Base-by-base conservation (phyloP, 208 protist species). In the Leishmania tropica region DNA sequence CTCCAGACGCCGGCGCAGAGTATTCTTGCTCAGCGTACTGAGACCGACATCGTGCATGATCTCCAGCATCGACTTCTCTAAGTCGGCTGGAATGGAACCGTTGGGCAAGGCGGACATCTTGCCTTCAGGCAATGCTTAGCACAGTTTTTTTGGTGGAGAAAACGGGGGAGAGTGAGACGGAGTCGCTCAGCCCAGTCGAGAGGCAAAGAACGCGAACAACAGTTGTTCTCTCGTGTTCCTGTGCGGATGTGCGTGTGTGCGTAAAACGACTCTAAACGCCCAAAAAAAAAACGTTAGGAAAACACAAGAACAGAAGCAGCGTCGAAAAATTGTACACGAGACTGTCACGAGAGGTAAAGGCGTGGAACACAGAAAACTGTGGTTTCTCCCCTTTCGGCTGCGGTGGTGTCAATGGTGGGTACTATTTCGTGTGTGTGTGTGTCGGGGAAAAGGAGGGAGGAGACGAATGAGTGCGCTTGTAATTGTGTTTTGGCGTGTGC, bases 41-140 rank as follows among this genome's bases (percentile, higher is more conserved):
- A 96, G 85, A 51, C 94, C 94, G 11, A 94, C 86, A 65, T 95
- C 90, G 35, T 88, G 89, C 79, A 96, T 93, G 48, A 96, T 87
- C 62, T 83, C 84, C 60, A 86, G 83, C n/a, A 96, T 85, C 65
- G 87, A 83, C 21, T 92, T 81, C 78, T 94, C 87, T 78, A 92
- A 79, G 79, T 97, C 92, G 7, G 76, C 79, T 28, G 94, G 94
- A 68, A 97, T 83, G 73, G 90, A 84, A 47, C 90, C 90, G 68
- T 78, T 83, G 48, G 85, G 81, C 15, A 93, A 76, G 35, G 76
- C 85, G 1, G 86, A 75, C 88, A 94, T 92, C 65, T 2, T 24
- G 31, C 31, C 54, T 4, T 54, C 10, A 4, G 40, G 21, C 31
- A 53, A 10, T 68, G 74, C 24, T 60, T 51, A 42, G 31, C 13